Conservation (phyloP, 75 land plant genomes). For the Cryptomeria japonica region DNA sequence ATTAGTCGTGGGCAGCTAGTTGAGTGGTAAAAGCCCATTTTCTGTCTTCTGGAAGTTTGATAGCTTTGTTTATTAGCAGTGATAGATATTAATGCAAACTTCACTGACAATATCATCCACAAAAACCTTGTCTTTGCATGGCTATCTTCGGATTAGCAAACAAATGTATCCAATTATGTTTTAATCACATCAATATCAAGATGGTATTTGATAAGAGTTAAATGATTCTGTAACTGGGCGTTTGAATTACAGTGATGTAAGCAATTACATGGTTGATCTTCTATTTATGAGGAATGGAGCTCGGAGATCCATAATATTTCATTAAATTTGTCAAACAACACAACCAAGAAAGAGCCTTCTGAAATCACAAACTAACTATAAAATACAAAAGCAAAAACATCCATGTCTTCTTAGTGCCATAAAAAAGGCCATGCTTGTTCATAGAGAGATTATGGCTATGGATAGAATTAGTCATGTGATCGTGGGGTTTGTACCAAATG, state of each 20-base stretch:
- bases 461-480: background rate
- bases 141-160: background rate
- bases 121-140: background rate
- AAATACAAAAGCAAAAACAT: background rate
- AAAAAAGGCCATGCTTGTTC: background rate
- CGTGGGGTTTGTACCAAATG: too few relatives aligned
- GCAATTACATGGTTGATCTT: background rate
- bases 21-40: background rate
- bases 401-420: background rate
- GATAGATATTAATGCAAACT: background rate
- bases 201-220: background rate
- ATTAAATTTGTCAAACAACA: background rate
- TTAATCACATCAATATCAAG: background rate
- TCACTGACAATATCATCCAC: background rate
- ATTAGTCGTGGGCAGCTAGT: background rate
- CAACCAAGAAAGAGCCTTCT: background rate
- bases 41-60: background rate
- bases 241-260: background rate
- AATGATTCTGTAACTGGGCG: background rate
- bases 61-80: background rate
- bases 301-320: background rate
- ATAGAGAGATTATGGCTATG: background rate
- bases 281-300: background rate
- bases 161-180: background rate
- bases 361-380: background rate